phyloP scores from a whole-genome alignment of 2,329 filamentous ascomycete species.

The Aschersonia sp. region DNA sequence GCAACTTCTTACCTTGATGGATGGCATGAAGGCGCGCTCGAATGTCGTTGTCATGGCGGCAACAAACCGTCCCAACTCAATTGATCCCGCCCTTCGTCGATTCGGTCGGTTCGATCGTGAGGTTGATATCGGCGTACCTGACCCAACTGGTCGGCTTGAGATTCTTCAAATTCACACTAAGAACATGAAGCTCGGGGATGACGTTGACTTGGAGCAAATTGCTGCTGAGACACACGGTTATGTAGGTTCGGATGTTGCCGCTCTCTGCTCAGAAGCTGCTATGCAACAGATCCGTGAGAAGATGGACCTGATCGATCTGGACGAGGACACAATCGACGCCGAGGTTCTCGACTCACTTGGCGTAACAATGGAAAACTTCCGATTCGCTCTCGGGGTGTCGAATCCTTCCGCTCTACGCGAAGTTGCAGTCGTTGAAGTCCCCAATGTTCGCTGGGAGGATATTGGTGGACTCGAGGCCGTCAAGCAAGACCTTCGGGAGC shows the following conservation, averaged over 20 bases:
- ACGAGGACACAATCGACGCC: constrained; percentile 97
- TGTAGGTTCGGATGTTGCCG: constrained; percentile 95
- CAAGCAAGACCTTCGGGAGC: constrained; percentile 99
- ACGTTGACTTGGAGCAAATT: constrained; percentile 93
- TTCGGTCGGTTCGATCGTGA: constrained; percentile 98
- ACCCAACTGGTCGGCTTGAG: constrained; percentile 95
- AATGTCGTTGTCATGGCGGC: constrained; percentile 99
- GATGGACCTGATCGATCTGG: constrained; percentile 98
- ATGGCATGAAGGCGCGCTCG: constrained; percentile 98
- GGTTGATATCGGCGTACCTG: constrained; percentile 95
- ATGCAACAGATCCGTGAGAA: constrained; percentile 99
- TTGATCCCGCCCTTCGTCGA: constrained; percentile 91
- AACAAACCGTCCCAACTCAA: constrained; percentile 97
- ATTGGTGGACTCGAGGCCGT: constrained; percentile 96
- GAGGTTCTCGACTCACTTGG: constrained; percentile 96
- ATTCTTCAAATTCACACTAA: constrained; percentile 99
- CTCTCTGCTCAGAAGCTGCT: constrained; percentile 94
- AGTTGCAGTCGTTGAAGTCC: constrained; percentile 96
- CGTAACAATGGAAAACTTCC: constrained; percentile 99
- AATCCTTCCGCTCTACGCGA: constrained; percentile 98
- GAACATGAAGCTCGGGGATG: constrained; percentile 99
- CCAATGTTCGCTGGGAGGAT: constrained; percentile 98
- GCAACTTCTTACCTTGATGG: constrained; percentile 95
- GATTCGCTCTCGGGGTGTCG: constrained; percentile 91
- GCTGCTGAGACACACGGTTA: constrained; percentile 98